Conservation (phyloP, 495 filamentous ascomycete species). For the Aspergillus affinis region DNA sequence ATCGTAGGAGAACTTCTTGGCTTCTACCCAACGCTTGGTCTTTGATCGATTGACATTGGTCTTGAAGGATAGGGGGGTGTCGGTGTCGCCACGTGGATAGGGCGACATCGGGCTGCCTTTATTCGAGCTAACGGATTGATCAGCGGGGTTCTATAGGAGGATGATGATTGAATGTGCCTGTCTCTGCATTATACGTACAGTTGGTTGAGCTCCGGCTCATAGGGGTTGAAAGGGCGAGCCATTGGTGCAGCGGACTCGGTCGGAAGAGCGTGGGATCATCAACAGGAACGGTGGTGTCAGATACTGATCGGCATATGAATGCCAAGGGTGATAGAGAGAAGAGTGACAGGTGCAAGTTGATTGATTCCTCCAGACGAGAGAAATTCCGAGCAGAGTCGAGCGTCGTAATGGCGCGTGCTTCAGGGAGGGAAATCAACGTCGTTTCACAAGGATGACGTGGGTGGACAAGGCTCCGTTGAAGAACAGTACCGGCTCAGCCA, state of each 20-base stretch:
- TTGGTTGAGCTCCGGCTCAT: constrained; percentile 27
- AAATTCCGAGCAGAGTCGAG: not conserved
- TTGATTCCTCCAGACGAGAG: not conserved
- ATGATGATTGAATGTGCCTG: too few relatives aligned
- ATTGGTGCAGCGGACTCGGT: constrained; percentile 10
- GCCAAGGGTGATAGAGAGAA: constrained; percentile 2
- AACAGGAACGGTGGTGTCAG: constrained; percentile 2
- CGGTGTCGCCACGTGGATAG: constrained; percentile 24
- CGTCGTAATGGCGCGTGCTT: not conserved
- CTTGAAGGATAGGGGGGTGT: constrained; percentile 58
- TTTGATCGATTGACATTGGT: constrained; percentile 88
- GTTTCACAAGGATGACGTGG: constrained; percentile 20
- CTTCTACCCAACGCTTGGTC: constrained; percentile 93
- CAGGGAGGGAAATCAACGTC: not conserved
- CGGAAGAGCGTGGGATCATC: constrained; percentile 4
- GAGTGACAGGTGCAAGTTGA: not conserved
- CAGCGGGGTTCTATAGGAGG: too few relatives aligned
- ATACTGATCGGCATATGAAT: constrained; percentile 3
- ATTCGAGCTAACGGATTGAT: constrained; percentile 18
- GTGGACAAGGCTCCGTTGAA: constrained; percentile 2
- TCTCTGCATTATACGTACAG: constrained; percentile 19
- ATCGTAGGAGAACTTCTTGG: constrained; percentile 83
- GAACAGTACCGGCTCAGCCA: constrained; percentile 6
- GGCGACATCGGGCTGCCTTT: constrained; percentile 34
- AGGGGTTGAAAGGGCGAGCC: constrained; percentile 23